Percentiles rank a stretch among this genome's conserved stretches.
Evolutionary conservation across 345 rosid genomes (phyloP).

Genomic region (Cardamine chenopodiifolia): DNA sequence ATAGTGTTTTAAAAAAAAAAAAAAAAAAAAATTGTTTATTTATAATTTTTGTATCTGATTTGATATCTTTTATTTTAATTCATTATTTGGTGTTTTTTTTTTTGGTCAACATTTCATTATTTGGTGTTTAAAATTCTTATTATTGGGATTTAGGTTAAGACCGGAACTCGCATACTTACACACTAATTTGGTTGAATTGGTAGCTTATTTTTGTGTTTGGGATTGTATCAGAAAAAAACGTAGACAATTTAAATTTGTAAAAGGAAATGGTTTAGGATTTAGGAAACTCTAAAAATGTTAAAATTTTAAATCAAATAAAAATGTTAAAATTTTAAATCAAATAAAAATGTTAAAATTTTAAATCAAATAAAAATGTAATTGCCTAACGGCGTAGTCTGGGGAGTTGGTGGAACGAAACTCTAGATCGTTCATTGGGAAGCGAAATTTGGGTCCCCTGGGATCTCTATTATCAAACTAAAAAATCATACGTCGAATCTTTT

Average conservation of each 20-base stretch:
- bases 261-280: neutral
- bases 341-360: neutral
- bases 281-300: neutral
- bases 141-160: too few relatives aligned
- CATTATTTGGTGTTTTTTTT: too few relatives aligned
- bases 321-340: neutral
- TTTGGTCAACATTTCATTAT: too few relatives aligned
- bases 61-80: too few relatives aligned
- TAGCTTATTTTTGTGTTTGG: neutral
- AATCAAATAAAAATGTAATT: neutral
- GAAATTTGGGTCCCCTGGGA: constrained; percentile 31
- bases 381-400: too few relatives aligned
- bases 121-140: too few relatives aligned
- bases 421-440: constrained; percentile 33
- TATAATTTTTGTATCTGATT: too few relatives aligned
- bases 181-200: neutral
- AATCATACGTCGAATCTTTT: constrained; percentile 21
- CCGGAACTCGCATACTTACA: too few relatives aligned
- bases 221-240: neutral
- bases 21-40: too few relatives aligned
- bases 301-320: too few relatives aligned
- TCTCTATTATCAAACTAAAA: constrained; percentile 30
- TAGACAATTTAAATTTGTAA: too few relatives aligned
- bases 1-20: too few relatives aligned
- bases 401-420: constrained; percentile 40